Percentiles rank a stretch among this genome's conserved stretches.
These are phyloP conservation scores for Tephrocybe sp. DNA, from an alignment of 768 basidiomycete genomes.

Conservation along the genomic window DNA sequence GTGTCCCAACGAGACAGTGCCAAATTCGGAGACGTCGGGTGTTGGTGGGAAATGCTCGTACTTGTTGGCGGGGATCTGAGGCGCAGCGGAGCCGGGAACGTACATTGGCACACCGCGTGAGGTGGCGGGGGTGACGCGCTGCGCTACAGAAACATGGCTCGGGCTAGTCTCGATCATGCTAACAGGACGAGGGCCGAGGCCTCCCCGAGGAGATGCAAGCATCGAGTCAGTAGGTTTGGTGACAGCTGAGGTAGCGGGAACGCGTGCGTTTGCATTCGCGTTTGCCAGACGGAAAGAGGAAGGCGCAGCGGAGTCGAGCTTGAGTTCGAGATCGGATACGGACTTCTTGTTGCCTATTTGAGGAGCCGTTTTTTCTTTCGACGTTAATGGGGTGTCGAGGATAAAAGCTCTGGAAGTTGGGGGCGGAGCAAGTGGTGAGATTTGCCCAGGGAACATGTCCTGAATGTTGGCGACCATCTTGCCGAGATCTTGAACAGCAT, in stretches of 20 bases:
- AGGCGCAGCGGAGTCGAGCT: background rate
- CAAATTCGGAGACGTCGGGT: slow-evolving; percentile 24
- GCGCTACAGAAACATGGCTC: slow-evolving; percentile 28
- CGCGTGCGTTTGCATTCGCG: too few species aligned
- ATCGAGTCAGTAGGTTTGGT: background rate
- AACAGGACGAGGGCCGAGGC: slow-evolving; percentile 28
- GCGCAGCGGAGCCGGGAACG: slow-evolving; percentile 19
- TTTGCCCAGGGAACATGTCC: slow-evolving; percentile 21
- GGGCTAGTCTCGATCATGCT: slow-evolving; percentile 42
- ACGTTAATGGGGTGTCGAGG: slow-evolving; percentile 11
- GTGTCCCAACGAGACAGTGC: slow-evolving; percentile 21
- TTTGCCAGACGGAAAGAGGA: background rate
- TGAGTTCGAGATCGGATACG: slow-evolving; percentile 3
- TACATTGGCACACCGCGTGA: slow-evolving; percentile 24
- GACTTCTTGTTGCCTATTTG: slow-evolving; percentile 12
- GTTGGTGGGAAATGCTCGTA: slow-evolving; percentile 37
- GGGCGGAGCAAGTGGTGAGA: slow-evolving; percentile 17
- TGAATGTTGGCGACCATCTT: slow-evolving; percentile 21
- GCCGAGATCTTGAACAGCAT: slow-evolving; percentile 19
- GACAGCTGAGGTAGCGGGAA: background rate
- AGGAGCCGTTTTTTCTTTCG: slow-evolving; percentile 1
- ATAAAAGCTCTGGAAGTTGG: slow-evolving; percentile 4
- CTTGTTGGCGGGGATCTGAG: slow-evolving; percentile 23
- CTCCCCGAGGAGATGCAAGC: slow-evolving; percentile 4
- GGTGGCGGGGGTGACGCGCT: background rate